Percentiles rank a stretch among this genome's conserved stretches.
These are phyloP conservation scores for Raffaelea ambrosiae DNA, from an alignment of 2,329 filamentous ascomycete genomes.

Conservation along the genomic window DNA sequence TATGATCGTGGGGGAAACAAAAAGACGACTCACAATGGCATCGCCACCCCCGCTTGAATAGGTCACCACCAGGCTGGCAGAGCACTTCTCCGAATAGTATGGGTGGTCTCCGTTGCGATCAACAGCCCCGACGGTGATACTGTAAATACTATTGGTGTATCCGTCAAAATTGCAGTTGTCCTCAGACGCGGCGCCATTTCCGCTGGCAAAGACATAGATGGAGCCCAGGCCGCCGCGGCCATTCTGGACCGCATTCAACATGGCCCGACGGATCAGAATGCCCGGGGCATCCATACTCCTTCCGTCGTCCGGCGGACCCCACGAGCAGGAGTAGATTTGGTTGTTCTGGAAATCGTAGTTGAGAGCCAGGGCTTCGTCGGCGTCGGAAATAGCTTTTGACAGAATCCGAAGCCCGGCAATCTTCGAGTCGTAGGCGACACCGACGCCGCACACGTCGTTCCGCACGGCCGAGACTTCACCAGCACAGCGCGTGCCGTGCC, in stretches of 20 bases:
- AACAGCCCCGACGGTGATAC: conserved; percentile 90
- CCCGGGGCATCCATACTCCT: conserved; percentile 89
- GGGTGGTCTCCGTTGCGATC: conserved; percentile 82
- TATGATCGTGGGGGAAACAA: background rate
- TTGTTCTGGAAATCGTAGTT: conserved; percentile 90
- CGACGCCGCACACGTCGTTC: conserved; percentile 92
- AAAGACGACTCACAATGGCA: conserved; percentile 53
- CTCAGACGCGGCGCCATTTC: conserved; percentile 77
- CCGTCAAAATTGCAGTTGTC: conserved; percentile 99
- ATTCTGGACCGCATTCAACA: conserved; percentile 86
- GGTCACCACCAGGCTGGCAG: conserved; percentile 88
- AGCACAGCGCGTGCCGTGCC: conserved; percentile 87
- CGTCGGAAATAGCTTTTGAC: conserved; percentile 81
- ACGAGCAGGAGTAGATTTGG: conserved; percentile 97
- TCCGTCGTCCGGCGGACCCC: conserved; percentile 93
- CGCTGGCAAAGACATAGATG: conserved; percentile 93
- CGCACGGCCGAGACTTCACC: conserved; percentile 88
- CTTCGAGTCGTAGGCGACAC: conserved; percentile 85
- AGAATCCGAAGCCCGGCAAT: conserved; percentile 90
- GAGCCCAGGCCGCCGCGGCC: conserved; percentile 77
- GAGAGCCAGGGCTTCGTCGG: conserved; percentile 85
- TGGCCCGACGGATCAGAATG: conserved; percentile 78
- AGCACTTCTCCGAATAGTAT: conserved; percentile 94
- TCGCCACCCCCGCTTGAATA: conserved; percentile 89
- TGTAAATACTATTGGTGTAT: conserved; percentile 99